Base-by-base conservation (phyloP, 805 yeast species). In the Hanseniaspora taiwanica region DNA sequence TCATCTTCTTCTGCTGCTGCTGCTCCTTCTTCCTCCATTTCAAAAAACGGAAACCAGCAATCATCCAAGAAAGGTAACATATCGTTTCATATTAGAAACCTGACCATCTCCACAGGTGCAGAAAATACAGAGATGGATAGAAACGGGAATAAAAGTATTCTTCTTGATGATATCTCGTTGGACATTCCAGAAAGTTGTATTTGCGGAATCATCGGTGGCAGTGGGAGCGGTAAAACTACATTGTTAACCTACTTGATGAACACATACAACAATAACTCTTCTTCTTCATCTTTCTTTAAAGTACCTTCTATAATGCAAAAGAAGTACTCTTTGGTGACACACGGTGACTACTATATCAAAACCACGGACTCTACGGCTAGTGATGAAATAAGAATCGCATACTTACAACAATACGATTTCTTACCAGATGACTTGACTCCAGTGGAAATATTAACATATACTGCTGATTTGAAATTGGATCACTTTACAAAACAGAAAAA, bases 191-290 rank as follows among this genome's bases (percentile, higher is more conserved):
- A 71, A 12, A 81, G 83, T 14, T 64, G 78, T 8, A 58, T 85
- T 29, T 67, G 84, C 58, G 93, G 93, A 5, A 80, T 84, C 8
- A 70, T 85, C 63, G 95, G 94, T 2, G 89, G 94, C 0, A 79
- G 87, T 0, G 94, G 94, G 0, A 75, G 85, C 3, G 94, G 94
- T 3, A 84, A 85, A 52, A 84, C 94, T 0, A 81, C 94, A 0
- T 55, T 84, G 35, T 61, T 84, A 18, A 84, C 84, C 52, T 73
- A 74, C 0, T 54, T 80, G 37, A 76, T 33, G 36, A 16, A 29
- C 18, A 19, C 36, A 3, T 33, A 33, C 36, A 33, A 33, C 36
- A 33, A 20, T 23, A 33, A 33, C 36, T 18, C 8, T 23, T 18
- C 10, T 23, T 13, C 23, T 3, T 9, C 9, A 4, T 7, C 9